Evolutionary conservation across 2,329 filamentous ascomycete species (phyloP), one percentile per base, ranked within the genome.

Genomic region (Kalmusia sp.): DNA sequence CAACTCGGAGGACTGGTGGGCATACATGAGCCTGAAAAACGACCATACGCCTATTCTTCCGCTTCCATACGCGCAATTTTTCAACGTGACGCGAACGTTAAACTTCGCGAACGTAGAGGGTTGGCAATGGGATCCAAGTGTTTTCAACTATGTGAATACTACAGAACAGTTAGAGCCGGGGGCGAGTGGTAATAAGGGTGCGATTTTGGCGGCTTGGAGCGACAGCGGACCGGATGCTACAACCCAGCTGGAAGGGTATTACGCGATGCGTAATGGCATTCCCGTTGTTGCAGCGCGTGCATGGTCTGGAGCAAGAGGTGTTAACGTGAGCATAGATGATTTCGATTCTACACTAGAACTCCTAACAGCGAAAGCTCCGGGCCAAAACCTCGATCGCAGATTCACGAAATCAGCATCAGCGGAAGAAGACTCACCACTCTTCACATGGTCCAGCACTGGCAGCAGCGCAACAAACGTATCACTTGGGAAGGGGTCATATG

Each of bases 1-100:
- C 65, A 81, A 81, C 57, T 79, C 78, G 1, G 70, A 81, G 37
- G 79, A 81, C 55, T 80, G 78, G 77, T 81, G 79, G 82, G 80
- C 79, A 0, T 84, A 84, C 57, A 81, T 83, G 75, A 79, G 77
- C 4, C 60, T 84, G 47, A 84, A 84, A 53, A 84, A 82, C 53
- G 77, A 81, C 54, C 78, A 80, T 56, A 77, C 64, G 45, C 79
- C 78, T 1, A 80, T 80, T 30, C 51, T 76, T 0, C 79, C 79
- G 0, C 77, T 77, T 0, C 72, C 74, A 3, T 81, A 81, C 43
- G 76, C 78, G 1, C 78, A 80, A 38, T 78, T 78, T 54, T 80
- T 77, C 64, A 79, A 80, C 54, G 67, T 71, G 41, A 69, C 70
- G n/a, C 71, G 78, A 0, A 70, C 78, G 0, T 55, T 80, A 46